These are phyloP conservation scores for Scenedesmus sp. DNA, from an alignment of 163 green algal species.

Conservation along the genomic window DNA sequence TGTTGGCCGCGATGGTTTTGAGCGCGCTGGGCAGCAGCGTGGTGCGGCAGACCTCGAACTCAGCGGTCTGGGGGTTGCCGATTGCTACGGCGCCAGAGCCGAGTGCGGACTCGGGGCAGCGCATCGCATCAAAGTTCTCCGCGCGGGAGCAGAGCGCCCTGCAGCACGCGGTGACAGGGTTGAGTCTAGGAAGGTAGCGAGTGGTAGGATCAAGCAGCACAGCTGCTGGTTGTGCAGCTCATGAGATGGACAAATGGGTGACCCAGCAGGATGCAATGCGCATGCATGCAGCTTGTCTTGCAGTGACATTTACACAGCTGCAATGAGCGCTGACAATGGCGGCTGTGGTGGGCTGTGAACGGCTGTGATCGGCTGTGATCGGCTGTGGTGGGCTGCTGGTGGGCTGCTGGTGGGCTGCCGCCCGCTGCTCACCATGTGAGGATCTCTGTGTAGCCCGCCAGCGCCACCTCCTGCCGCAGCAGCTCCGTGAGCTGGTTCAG, in stretches of 20 bases:
- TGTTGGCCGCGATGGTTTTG: constrained; percentile 97
- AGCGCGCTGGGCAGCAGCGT: constrained; percentile 91
- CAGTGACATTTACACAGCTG: not conserved
- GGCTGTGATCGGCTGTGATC: too few species aligned
- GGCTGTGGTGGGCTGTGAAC: not conserved
- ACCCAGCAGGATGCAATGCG: not conserved
- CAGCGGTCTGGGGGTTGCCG: constrained; percentile 94
- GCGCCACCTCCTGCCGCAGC: constrained; percentile 89
- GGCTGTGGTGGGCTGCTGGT: not conserved
- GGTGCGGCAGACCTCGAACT: constrained; percentile 97
- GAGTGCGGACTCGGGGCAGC: constrained; percentile 72
- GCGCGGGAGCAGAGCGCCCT: constrained; percentile 84
- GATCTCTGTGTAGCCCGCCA: constrained; percentile 85
- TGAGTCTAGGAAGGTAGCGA: not conserved
- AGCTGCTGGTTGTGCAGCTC: not conserved
- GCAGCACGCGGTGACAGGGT: not conserved
- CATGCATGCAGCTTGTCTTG: not conserved
- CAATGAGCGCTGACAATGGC: not conserved
- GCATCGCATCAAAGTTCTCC: constrained; percentile 87
- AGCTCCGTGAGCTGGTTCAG: constrained; percentile 94
- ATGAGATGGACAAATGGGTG: not conserved
- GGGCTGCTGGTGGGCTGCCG: not conserved
- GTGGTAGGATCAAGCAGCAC: not conserved
- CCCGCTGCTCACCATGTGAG: constrained; percentile 81
- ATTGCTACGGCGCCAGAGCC: constrained; percentile 86